Conservation (phyloP, 2,329 filamentous ascomycete species). For the Cladophialophora exuberans region DNA sequence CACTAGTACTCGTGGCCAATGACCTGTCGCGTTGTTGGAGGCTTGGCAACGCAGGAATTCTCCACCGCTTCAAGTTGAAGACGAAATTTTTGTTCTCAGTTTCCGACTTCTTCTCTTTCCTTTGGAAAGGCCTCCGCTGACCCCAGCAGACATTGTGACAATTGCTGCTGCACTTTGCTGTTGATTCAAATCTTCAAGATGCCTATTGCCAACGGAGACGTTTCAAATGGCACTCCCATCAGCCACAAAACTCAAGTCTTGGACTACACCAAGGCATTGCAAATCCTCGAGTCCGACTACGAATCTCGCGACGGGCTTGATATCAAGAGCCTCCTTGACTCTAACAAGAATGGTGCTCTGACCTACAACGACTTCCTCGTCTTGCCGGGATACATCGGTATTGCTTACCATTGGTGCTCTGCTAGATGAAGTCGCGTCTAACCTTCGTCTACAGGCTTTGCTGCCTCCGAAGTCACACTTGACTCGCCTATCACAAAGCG, state of each 20-base stretch:
- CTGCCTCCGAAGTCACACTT: conserved; percentile 83
- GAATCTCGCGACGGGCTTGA: conserved; percentile 81
- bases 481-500: conserved; percentile 94
- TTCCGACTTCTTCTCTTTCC: conserved; percentile 32
- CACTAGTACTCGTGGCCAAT: too few species aligned
- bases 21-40: too few species aligned
- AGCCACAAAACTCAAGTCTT: conserved; percentile 60
- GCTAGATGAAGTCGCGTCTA: conserved; percentile 17
- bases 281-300: conserved; percentile 79
- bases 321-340: conserved; percentile 84
- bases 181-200: conserved; percentile 54
- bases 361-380: conserved; percentile 99
- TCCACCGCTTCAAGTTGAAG: too few species aligned
- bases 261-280: conserved; percentile 75
- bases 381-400: conserved; percentile 92
- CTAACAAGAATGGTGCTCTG: conserved; percentile 86
- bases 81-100: too few species aligned
- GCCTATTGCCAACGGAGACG: conserved; percentile 71
- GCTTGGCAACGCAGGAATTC: too few species aligned
- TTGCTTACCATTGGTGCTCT: conserved; percentile 27
- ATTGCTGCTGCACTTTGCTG: conserved; percentile 32
- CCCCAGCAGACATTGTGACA: conserved; percentile 29
- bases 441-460: conserved; percentile 65
- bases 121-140: conserved; percentile 31
- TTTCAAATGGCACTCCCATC: conserved; percentile 54